Evolutionary conservation across 305 asterid genomes (phyloP).

Genomic region (Ilex paraguariensis): DNA sequence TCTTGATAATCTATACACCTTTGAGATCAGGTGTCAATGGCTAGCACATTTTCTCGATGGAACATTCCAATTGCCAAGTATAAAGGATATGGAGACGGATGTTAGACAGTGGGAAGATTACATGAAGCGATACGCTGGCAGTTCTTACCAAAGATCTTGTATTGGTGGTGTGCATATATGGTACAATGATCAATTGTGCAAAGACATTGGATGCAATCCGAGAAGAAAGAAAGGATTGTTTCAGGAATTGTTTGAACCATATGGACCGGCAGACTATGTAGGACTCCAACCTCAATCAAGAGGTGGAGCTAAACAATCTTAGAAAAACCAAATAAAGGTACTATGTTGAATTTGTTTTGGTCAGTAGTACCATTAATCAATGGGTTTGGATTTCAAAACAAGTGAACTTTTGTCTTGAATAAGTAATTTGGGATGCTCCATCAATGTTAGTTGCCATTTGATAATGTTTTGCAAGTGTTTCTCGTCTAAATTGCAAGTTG

Average conservation of each 20-base stretch:
- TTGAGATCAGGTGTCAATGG: constrained; percentile 65
- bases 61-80: constrained; percentile 43
- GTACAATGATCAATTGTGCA: constrained; percentile 66
- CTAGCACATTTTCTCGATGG: constrained; percentile 36
- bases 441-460: no score
- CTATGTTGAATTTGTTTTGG: no score
- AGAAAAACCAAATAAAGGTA: no score
- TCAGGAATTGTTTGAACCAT: constrained; percentile 44
- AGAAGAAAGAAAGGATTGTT: constrained; percentile 49
- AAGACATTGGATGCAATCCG: constrained; percentile 51
- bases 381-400: no score
- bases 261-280: constrained; percentile 30
- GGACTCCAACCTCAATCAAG: neutral
- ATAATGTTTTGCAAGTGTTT: no score
- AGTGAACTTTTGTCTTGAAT: no score
- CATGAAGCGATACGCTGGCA: constrained; percentile 48
- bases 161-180: constrained; percentile 44
- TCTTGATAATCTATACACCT: constrained; percentile 36
- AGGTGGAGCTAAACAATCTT: no score
- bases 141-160: constrained; percentile 36
- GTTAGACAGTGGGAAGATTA: constrained; percentile 41
- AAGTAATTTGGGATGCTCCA: no score
- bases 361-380: no score
- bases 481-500: no score
- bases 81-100: constrained; percentile 59